Evolutionary conservation across 2,329 filamentous ascomycete genomes (phyloP), one percentile per base, ranked within the genome.

Genomic region (Colletotrichum sp.): DNA sequence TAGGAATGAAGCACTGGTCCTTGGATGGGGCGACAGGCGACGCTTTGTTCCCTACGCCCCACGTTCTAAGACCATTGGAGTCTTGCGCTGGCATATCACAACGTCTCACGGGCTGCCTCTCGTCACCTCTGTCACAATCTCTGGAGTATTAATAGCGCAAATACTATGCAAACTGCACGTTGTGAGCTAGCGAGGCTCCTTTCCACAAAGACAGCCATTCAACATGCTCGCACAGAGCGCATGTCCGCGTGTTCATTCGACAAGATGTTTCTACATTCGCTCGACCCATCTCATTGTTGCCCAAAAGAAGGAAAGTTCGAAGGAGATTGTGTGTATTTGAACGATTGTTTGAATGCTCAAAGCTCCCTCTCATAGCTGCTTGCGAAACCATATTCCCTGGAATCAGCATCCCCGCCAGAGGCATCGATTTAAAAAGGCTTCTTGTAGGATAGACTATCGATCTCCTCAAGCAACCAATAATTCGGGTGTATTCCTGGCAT

Each of bases 101-200:
- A 24, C n/a, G n/a, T 13, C 10, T 52, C 12, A 21, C 43, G 2
- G 10, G 0, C 6, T 13, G 10, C 10, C 43, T 13, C n/a, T 21
- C 10, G 3, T 52, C 43, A 21, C n/a, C n/a, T 13, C n/a, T 52
- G 7, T 21, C 6, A 13, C 10, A 52, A 13, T 52, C 43, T 12
- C n/a, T 1, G 6, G 18, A 21, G n/a, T 13, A 48, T 21, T 21
- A 3, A 6, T 21, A 3, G 2, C 10, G 43, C 9, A 43, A 21
- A 48, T 21, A n/a, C 1, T 2, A 1, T 48, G 9, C 18, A 0
- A n/a, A 2, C 5, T 48, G n/a, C n/a, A 48, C 1, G 4, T 12
- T 13, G 6, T 10, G n/a, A 13, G n/a, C 43, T 52, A 13, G 43
- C 12, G 43, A 48, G 3, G 10, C 4, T 21, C 43, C n/a, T 48